phyloP scores from a whole-genome alignment of 129 eudicot species.

The Helichrysum umbraculigerum region DNA sequence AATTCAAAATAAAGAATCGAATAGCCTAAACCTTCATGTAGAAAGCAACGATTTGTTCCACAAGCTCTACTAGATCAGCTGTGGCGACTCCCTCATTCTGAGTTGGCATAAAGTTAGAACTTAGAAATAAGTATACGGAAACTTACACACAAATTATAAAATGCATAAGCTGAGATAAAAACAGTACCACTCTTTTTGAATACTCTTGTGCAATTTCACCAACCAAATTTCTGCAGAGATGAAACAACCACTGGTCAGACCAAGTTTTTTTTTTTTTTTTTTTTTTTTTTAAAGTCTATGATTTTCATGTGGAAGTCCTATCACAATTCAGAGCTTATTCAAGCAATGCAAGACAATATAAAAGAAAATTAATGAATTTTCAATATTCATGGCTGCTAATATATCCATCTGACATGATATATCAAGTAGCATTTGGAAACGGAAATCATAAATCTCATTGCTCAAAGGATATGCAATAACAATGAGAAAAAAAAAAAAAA shows the following conservation, averaged over 20 bases:
- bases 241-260: conserved; percentile 20
- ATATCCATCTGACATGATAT: too few species aligned
- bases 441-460: too few species aligned
- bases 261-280: conserved; percentile 3
- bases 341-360: too few species aligned
- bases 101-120: conserved; percentile 20
- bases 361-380: too few species aligned
- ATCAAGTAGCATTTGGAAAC: too few species aligned
- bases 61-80: conserved; percentile 77
- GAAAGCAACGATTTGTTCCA: conserved; percentile 78
- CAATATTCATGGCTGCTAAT: too few species aligned
- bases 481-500: too few species aligned
- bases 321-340: too few species aligned
- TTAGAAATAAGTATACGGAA: neutral
- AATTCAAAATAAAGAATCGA: neutral
- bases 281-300: too few species aligned
- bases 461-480: too few species aligned
- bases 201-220: conserved; percentile 85
- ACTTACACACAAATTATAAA: neutral
- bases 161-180: neutral
- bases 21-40: conserved; percentile 71
- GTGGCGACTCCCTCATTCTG: conserved; percentile 67
- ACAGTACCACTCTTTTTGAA: conserved; percentile 66
- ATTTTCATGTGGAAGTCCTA: too few species aligned
- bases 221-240: conserved; percentile 72